A percentile compares a stretch with the other conserved stretches of the same genome.
phyloP scores from a whole-genome alignment of 192 early-diverging fungal species.

The Phycomyces nitens region DNA sequence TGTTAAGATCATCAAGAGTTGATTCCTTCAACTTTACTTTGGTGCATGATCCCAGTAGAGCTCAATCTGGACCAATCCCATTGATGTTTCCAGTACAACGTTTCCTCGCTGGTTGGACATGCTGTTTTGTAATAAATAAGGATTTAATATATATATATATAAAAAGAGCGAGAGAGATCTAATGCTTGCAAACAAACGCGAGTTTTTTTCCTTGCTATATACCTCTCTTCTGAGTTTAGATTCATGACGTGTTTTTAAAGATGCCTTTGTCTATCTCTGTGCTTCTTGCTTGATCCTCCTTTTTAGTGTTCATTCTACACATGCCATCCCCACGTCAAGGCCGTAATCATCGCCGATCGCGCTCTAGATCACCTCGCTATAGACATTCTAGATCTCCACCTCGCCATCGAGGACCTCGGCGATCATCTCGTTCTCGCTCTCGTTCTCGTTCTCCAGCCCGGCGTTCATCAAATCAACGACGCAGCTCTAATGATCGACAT shows the following conservation, averaged over 20 bases:
- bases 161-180: no score
- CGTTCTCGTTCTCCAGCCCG: constrained; percentile 7
- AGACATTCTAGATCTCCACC: constrained; percentile 1
- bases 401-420: neutral
- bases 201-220: neutral
- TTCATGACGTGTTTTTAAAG: constrained; percentile 1
- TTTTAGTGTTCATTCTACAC: neutral
- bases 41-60: constrained; percentile 87
- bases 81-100: constrained; percentile 43
- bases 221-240: neutral
- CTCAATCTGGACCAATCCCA: constrained; percentile 65
- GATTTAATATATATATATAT: no score
- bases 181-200: no score
- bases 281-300: neutral
- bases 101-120: no score
- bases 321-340: constrained; percentile 10
- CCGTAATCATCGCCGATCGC: constrained; percentile 1
- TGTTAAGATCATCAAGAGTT: neutral
- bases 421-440: constrained; percentile 10
- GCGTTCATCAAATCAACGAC: constrained; percentile 1
- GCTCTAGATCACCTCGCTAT: constrained; percentile 9
- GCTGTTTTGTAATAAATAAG: no score
- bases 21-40: constrained; percentile 30
- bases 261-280: neutral
- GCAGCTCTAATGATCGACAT: neutral